Percentiles rank a stretch among this genome's conserved stretches.
Conservation (phyloP, 768 basidiomycete species). For the Boletus pseudopeckii region DNA sequence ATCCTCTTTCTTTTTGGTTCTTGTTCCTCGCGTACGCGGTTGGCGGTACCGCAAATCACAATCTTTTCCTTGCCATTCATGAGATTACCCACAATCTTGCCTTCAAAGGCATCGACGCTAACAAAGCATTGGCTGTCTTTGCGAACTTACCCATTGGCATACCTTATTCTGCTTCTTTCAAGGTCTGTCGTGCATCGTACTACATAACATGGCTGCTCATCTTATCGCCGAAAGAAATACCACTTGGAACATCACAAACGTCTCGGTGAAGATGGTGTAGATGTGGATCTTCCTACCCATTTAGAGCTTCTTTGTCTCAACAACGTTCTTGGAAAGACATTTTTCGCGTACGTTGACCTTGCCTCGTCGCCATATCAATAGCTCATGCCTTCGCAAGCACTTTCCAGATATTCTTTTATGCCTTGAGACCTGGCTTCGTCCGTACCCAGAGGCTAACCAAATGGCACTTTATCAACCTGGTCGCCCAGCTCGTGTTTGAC, state of each 20-base stretch:
- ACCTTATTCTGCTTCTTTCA: slow-evolving; percentile 94
- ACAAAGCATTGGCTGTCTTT: slow-evolving; percentile 85
- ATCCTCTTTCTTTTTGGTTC: slow-evolving; percentile 69
- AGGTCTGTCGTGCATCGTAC: slow-evolving; percentile 44
- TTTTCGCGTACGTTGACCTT: slow-evolving; percentile 74
- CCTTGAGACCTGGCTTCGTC: slow-evolving; percentile 90
- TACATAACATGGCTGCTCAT: not conserved
- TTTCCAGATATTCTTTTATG: slow-evolving; percentile 98
- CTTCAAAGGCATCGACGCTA: slow-evolving; percentile 75
- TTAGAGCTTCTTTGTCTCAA: slow-evolving; percentile 84
- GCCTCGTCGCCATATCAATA: not conserved
- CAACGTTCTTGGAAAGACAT: slow-evolving; percentile 96
- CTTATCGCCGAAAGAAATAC: slow-evolving; percentile 54
- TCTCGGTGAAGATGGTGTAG: slow-evolving; percentile 92
- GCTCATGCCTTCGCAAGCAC: slow-evolving; percentile 50
- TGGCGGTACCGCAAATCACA: slow-evolving; percentile 96
- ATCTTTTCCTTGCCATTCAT: slow-evolving; percentile 96
- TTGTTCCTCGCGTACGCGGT: slow-evolving; percentile 76
- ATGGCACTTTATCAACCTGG: slow-evolving; percentile 84
- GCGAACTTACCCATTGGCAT: slow-evolving; percentile 93
- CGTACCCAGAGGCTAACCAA: slow-evolving; percentile 73
- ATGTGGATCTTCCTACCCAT: slow-evolving; percentile 89
- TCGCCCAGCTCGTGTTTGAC: slow-evolving; percentile 69
- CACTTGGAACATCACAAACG: slow-evolving; percentile 97
- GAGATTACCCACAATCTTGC: slow-evolving; percentile 99